These are phyloP conservation scores for Globisporangium barbulae DNA, from an alignment of 352 stramenopile species.

Conservation along the genomic window DNA sequence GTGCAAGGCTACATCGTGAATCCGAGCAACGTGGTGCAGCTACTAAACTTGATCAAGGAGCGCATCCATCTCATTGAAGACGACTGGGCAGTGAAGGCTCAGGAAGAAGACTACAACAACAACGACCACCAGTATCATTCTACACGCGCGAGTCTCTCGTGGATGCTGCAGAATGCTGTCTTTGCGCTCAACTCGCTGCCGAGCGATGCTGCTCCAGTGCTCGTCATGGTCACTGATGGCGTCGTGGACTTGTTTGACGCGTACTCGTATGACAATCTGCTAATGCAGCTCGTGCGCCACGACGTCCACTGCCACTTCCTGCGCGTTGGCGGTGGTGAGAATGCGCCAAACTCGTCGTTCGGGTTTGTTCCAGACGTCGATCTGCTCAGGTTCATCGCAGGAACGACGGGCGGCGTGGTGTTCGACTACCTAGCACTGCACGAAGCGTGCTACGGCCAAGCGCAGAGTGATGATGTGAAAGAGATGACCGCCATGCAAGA, in stretches of 20 bases:
- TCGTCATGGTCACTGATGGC: slow-evolving; percentile 84
- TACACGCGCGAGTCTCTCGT: slow-evolving; percentile 56
- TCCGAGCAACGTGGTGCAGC: slow-evolving; percentile 38
- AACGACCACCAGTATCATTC: slow-evolving; percentile 21
- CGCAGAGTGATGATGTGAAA: slow-evolving; percentile 27
- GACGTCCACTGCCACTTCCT: slow-evolving; percentile 87
- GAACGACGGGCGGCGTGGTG: slow-evolving; percentile 62
- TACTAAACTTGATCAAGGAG: slow-evolving; percentile 72
- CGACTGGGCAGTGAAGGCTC: slow-evolving; percentile 56
- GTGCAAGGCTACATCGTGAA: slow-evolving; percentile 80
- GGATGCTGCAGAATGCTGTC: slow-evolving; percentile 80
- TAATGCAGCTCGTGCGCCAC: slow-evolving; percentile 88
- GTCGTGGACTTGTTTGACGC: slow-evolving; percentile 77
- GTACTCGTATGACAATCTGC: slow-evolving; percentile 81
- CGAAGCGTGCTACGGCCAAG: slow-evolving; percentile 43
- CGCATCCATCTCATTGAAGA: slow-evolving; percentile 81
- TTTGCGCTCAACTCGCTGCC: slow-evolving; percentile 87
- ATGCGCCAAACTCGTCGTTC: slow-evolving; percentile 69
- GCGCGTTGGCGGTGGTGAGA: slow-evolving; percentile 51
- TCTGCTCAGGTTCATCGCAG: slow-evolving; percentile 71
- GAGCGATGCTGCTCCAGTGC: slow-evolving; percentile 62
- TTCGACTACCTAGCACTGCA: slow-evolving; percentile 64
- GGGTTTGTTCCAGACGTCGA: slow-evolving; percentile 83
- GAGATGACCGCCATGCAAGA: slow-evolving; percentile 67
- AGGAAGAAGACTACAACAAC: slow-evolving; percentile 20